Conservation (phyloP, 176 grass and related monocot genomes). For the Elymus sibiricus region DNA sequence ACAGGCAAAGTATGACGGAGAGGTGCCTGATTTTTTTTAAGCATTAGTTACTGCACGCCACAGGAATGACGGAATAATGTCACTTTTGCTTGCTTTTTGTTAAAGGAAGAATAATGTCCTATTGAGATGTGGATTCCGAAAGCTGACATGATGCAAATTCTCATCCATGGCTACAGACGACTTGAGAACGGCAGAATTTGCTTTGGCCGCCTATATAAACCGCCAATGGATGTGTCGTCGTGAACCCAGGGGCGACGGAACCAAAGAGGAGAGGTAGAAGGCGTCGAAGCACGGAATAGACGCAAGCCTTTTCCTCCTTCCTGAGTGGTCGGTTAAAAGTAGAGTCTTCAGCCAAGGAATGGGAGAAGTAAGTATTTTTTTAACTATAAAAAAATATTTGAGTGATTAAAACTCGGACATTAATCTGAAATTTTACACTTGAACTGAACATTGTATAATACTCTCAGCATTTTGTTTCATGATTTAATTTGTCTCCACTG, state of each 20-base stretch:
- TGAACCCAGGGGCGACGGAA: neutral
- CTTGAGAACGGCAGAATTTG: neutral
- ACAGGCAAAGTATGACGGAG: neutral
- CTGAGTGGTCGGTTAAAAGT: neutral
- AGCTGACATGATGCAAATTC: neutral
- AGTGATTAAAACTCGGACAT: neutral
- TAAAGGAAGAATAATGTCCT: slow-evolving; percentile 10
- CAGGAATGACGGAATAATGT: neutral
- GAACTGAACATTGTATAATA: neutral
- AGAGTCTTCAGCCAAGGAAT: neutral
- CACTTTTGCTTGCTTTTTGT: neutral
- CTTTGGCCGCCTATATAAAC: slow-evolving; percentile 25
- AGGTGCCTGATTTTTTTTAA: neutral
- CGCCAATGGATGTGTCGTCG: neutral
- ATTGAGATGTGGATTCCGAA: neutral
- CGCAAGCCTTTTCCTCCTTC: too few relatives aligned
- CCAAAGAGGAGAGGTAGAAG: neutral
- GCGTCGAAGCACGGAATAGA: neutral
- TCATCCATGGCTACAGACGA: neutral
- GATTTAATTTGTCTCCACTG: too few relatives aligned
- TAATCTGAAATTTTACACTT: neutral
- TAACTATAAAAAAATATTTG: neutral
- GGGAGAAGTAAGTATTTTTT: slow-evolving; percentile 3
- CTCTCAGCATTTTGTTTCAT: neutral
- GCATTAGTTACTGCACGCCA: neutral